Evolutionary conservation across 129 eudicot genomes (phyloP).

Genomic region (Flaveria ramosissima): DNA sequence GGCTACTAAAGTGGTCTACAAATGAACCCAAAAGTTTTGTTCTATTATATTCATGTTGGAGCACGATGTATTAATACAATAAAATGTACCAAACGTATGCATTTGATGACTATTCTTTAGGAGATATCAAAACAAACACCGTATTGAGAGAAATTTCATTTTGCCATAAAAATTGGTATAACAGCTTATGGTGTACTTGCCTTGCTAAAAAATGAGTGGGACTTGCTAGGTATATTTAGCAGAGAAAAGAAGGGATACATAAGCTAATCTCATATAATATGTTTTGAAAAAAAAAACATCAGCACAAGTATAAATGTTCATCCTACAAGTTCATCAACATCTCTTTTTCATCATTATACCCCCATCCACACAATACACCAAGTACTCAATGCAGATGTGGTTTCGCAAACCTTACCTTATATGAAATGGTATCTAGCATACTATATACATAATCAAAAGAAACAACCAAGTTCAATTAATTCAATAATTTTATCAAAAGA

Average conservation of each 20-base stretch:
- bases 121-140: neutral
- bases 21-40: neutral
- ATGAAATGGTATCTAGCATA: too few species aligned
- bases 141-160: neutral
- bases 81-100: slow-evolving; percentile 14
- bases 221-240: too few species aligned
- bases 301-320: neutral
- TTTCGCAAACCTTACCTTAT: neutral
- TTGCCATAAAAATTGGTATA: neutral
- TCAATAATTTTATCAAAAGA: neutral
- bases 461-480: neutral
- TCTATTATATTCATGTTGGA: neutral
- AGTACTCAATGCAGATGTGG: slow-evolving; percentile 4
- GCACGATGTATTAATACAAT: neutral
- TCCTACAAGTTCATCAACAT: slow-evolving; percentile 6
- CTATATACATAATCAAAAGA: neutral
- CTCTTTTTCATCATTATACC: slow-evolving; percentile 16
- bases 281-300: neutral
- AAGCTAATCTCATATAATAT: neutral
- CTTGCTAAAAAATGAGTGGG: too few species aligned
- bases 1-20: neutral
- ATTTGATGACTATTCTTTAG: neutral
- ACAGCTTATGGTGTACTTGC: neutral
- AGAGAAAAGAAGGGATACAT: neutral
- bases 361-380: slow-evolving; percentile 12